Evolutionary conservation across 169 alveolate genomes (phyloP).

Genomic region (Eimeria mitis): DNA sequence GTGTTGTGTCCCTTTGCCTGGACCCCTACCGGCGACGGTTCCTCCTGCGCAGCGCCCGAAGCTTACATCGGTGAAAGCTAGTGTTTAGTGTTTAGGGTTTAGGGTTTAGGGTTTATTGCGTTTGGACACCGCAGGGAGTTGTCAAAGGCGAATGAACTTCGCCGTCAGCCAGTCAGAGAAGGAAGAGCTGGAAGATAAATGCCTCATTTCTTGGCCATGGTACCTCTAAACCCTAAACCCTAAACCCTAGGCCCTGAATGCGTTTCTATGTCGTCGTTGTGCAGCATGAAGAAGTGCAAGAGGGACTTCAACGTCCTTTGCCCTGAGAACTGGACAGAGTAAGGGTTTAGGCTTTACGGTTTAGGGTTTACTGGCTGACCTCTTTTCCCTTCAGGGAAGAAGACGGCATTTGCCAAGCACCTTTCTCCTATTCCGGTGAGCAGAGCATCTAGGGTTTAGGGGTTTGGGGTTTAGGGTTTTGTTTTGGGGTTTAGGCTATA

Average conservation of each 20-base stretch:
- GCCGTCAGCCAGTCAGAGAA: neutral
- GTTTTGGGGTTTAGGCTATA: neutral
- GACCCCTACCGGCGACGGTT: neutral
- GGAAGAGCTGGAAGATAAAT: neutral
- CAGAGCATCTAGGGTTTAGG: neutral
- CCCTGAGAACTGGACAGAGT: neutral
- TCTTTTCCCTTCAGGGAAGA: neutral
- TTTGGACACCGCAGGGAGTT: neutral
- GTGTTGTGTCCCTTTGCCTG: constrained; percentile 15
- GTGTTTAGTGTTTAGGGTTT: constrained; percentile 38
- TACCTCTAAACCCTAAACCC: constrained; percentile 19
- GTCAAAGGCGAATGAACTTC: neutral
- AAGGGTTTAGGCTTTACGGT: constrained; percentile 33
- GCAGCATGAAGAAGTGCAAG: constrained; percentile 40
- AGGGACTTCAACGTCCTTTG: constrained; percentile 23
- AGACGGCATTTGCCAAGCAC: neutral
- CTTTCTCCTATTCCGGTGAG: neutral
- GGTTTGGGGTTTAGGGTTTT: neutral
- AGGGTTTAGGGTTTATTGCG: constrained; percentile 1
- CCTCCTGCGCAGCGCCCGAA: constrained; percentile 16
- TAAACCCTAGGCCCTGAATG: constrained; percentile 18
- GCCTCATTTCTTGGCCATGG: constrained; percentile 51
- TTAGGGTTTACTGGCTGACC: neutral
- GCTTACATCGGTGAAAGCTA: constrained; percentile 1
- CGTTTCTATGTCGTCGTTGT: neutral